Base-by-base conservation (phyloP, 371 early-diverging fungal species). In the Sanchytrium tribonematis region DNA sequence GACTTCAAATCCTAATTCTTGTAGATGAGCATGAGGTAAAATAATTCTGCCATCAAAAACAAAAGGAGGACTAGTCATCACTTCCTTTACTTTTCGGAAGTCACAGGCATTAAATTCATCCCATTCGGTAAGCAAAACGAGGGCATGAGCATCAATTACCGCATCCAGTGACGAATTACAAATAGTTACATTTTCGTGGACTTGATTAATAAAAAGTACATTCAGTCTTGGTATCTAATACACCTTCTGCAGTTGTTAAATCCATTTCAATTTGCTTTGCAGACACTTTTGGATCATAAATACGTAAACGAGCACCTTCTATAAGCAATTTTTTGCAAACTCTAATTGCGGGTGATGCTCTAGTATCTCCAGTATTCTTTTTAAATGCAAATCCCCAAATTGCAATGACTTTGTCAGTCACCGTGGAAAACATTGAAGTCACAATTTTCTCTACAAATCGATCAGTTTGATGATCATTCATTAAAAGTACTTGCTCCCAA, bases 341-440 rank as follows among this genome's bases (percentile, higher is more conserved):
- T 1, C 85, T 83, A 69, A 90, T 90, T 66, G 95, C 91, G 31
- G 95, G 89, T 67, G 89, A 87, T 80, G 91, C 91, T 72, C 94
- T 71, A 31, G 95, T 88, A 77, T 94, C 95, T 69, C 91, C 91
- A 29, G 93, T 94, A 73, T 91, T 88, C 82, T 89, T 89, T 82
- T 94, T 94, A 82, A 89, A 94, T 2, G 95, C 93, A 75, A 92
- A 94, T 29, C 95, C 95, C 66, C 88, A 81, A 28, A 90, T 17
- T 28, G 67, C 29, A 30, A 94, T 82, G 70, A 80, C 80, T 80
- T 87, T 89, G 79, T 86, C 82, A 69, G 86, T 84, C 74, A 91
- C 84, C 30, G 90, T 89, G 81, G 87, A 85, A 78, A 88, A 88
- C 17, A 90, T 80, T 1, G 80, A 79, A 66, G 81, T 78, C 2